Evolutionary conservation across 2,329 filamentous ascomycete species (phyloP), one percentile per base, ranked within the genome.

Genomic region (Alternaria incomplexa): DNA sequence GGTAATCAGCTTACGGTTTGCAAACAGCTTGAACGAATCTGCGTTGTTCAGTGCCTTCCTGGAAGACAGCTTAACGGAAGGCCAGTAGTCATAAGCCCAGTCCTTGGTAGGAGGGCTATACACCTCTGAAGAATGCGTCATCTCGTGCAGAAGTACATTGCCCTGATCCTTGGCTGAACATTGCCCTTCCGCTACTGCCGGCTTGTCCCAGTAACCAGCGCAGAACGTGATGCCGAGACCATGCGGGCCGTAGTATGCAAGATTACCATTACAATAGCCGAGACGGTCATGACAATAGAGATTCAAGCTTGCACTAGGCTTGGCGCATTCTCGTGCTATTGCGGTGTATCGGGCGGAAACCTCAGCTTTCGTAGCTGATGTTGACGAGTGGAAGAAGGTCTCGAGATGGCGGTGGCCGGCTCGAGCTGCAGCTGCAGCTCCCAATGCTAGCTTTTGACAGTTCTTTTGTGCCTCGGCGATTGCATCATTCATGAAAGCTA

Each of bases 101-200:
- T 91, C 89, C 2, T 84, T 76, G 2, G 89, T 90, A 9, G 88
- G 87, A 12, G 75, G 74, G 70, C 70, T 75, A 59, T 86, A 87
- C 12, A 85, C 82, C 79, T 80, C 83, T 73, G 84, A 79, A n/a
- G 85, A 82, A 73, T 91, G 90, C 9, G 89, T 90, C 68, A 84
- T 82, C 82, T 92, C 90, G 72, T 92, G 90, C 13, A 92, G 77
- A 30, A 84, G 84, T 13, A 89, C 91, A 11, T 85, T 89, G 3
- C 86, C 87, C 79, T 89, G 87, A 73, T 91, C 89, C 79, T 91
- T 89, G 3, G 71, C 84, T 73, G 91, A 88, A 81, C 90, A 92
- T 1, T 40, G 15, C 36, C 26, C 47, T 13, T 12, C 15, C n/a
- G n/a, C 20, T 22, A 51, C 17, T 15, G 26, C 23, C 25, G 36